These are phyloP conservation scores for Phytophthora europaea DNA, from an alignment of 352 stramenopile genomes.

Conservation along the genomic window DNA sequence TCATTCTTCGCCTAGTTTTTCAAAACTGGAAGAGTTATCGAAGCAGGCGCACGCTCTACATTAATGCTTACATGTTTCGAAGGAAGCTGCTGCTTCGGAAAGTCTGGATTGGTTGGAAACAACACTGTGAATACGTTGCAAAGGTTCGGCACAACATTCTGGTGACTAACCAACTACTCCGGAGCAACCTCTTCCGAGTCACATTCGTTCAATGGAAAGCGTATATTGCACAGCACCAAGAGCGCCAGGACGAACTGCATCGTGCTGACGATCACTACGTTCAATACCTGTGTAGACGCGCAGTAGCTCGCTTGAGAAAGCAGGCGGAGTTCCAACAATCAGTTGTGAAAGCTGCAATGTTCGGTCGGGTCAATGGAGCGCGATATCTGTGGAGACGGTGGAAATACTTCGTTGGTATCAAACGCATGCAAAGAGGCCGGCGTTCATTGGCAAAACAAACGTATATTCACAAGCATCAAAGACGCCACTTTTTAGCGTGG, in stretches of 20 bases:
- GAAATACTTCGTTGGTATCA: slow-evolving; percentile 17
- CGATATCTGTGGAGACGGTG: slow-evolving; percentile 14
- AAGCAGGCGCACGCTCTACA: slow-evolving; percentile 30
- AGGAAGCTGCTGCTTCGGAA: slow-evolving; percentile 23
- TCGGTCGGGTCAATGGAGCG: slow-evolving; percentile 13
- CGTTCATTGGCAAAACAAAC: slow-evolving; percentile 3
- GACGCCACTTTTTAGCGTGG: slow-evolving; percentile 26
- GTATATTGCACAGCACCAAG: slow-evolving; percentile 17
- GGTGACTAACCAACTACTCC: slow-evolving; percentile 38
- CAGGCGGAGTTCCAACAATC: slow-evolving; percentile 13
- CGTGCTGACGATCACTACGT: slow-evolving; percentile 24
- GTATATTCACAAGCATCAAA: slow-evolving; percentile 3
- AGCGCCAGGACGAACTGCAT: neutral
- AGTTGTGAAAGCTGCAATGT: slow-evolving; percentile 7
- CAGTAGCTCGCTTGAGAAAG: slow-evolving; percentile 18
- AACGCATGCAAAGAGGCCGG: neutral
- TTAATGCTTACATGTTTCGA: slow-evolving; percentile 22
- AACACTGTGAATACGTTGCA: slow-evolving; percentile 20
- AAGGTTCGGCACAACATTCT: slow-evolving; percentile 44
- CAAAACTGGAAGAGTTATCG: slow-evolving; percentile 29
- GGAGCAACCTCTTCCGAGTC: slow-evolving; percentile 31
- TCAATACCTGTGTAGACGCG: slow-evolving; percentile 15
- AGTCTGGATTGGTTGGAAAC: slow-evolving; percentile 34
- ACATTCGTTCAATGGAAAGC: slow-evolving; percentile 42
- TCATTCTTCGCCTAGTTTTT: slow-evolving; percentile 17